phyloP scores from a whole-genome alignment of 148 eudicot genomes.

The Chenopodium quinoa region DNA sequence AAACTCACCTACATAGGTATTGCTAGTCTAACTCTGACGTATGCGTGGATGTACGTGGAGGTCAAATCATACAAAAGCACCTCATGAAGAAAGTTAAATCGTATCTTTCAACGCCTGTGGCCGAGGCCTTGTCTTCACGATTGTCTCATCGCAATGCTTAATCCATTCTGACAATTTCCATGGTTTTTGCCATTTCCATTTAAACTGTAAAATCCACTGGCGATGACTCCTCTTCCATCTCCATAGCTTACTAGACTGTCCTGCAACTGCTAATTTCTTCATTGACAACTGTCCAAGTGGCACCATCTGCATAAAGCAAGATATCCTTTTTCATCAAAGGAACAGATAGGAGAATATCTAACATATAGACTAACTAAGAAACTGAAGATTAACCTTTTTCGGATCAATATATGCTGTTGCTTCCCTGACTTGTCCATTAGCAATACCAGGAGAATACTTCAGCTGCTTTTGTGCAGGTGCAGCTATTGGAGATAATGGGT shows the following conservation, averaged over 20 bases:
- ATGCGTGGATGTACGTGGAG: constrained; percentile 37
- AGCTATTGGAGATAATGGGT: constrained; percentile 74
- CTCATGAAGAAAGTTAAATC: constrained; percentile 33
- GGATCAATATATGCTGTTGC: constrained; percentile 78
- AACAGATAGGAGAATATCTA: neutral
- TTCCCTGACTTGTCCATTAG: constrained; percentile 67
- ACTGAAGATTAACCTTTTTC: constrained; percentile 57
- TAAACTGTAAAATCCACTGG: constrained; percentile 94
- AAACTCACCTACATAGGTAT: constrained; percentile 46
- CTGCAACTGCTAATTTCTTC: constrained; percentile 81
- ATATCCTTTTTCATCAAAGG: neutral
- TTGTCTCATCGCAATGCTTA: constrained; percentile 93
- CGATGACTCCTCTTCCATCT: constrained; percentile 99
- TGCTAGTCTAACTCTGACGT: constrained; percentile 31
- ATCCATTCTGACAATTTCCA: constrained; percentile 98
- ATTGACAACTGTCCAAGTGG: constrained; percentile 80
- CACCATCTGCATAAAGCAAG: constrained; percentile 60
- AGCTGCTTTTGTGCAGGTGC: constrained; percentile 91
- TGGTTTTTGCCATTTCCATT: constrained; percentile 99
- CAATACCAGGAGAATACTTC: constrained; percentile 91
- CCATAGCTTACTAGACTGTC: constrained; percentile 93
- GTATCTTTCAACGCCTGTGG: constrained; percentile 66
- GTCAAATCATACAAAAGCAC: constrained; percentile 33
- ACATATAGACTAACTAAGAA: neutral
- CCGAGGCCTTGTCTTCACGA: constrained; percentile 76